Base-by-base conservation (phyloP, 148 eudicot species). In the Cornus suecica region DNA sequence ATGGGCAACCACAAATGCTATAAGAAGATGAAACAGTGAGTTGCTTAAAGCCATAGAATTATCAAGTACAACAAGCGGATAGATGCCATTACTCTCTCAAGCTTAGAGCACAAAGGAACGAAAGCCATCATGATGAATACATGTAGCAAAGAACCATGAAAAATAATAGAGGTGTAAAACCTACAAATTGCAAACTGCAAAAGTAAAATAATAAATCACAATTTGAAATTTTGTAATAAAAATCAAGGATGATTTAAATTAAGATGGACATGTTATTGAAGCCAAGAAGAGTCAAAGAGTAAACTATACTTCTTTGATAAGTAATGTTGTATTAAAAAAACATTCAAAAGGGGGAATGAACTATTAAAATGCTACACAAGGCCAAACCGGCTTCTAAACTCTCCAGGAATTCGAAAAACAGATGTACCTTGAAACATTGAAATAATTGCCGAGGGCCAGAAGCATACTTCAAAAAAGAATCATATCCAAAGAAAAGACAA, bases 1-100 rank as follows among this genome's bases (percentile, higher is more conserved):
- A 85, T n/a, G 56, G 69, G 92, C 88, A 73, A 79, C 87, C 78
- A 94, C n/a, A 52, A 89, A 56, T 32, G 97, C 91, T 68, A 94
- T 86, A 72, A 94, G 67, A 75, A 94, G 86, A 80, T 92, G 93
- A 31, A 92, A 76, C 66, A 89, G 69, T 52, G 99, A 96, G 82
- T 88, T 92, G 92, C 85, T 86, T 75, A 84, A 80, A 75, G 94
- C 96, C 92, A 94, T 80, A 94, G 83, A 74, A 92, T 70, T 76
- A 80, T 87, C 54, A 88, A 83, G 82, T 85, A 89, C 74, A 88
- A 77, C 85, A 92, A 83, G 73, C 99, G 94, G 60, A 90, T 87
- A 52, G 99, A 92, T 63, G 97, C 99, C 97, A 92, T 92, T 81
- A 92, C 87, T 82, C 97, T 92, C 87, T 94, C 99, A 83, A 94